Conservation (phyloP, 2,329 filamentous ascomycete genomes). For the Aspergillus niger region DNA sequence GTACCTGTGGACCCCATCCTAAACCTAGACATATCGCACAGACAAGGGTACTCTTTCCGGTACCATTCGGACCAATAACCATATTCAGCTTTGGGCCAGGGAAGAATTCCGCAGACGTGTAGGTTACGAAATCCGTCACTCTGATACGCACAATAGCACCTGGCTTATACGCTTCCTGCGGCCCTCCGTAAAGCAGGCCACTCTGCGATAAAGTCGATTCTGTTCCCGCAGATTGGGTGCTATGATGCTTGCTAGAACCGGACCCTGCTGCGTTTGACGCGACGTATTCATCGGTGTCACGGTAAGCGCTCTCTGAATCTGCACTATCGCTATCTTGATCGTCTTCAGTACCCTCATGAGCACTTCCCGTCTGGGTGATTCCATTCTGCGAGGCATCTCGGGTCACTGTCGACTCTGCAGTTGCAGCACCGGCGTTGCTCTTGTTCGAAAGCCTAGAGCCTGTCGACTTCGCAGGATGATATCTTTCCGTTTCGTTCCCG, state of each 20-base stretch:
- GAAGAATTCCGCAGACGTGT: constrained; percentile 85
- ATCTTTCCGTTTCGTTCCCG: neutral
- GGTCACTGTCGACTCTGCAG: neutral
- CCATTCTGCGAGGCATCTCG: neutral
- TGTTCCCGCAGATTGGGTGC: neutral
- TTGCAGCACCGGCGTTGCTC: neutral
- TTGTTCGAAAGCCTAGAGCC: neutral
- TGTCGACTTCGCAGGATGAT: neutral
- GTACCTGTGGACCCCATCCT: constrained; percentile 71
- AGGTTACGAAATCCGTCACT: constrained; percentile 90
- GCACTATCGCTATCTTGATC: neutral
- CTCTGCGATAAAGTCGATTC: neutral
- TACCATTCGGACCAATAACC: constrained; percentile 98
- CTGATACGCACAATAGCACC: constrained; percentile 88
- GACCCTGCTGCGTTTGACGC: neutral
- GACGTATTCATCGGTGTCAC: neutral
- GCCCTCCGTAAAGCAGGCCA: constrained; percentile 15
- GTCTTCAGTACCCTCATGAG: neutral
- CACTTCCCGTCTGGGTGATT: neutral
- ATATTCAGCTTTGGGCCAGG: constrained; percentile 94
- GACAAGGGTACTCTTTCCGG: constrained; percentile 94
- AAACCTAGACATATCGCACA: constrained; percentile 94
- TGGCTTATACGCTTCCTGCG: constrained; percentile 48
- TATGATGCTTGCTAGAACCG: neutral
- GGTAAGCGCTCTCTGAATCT: neutral